Evolutionary conservation across 83 land plant species (phyloP).

Genomic region (Isoetes engelmannii): DNA sequence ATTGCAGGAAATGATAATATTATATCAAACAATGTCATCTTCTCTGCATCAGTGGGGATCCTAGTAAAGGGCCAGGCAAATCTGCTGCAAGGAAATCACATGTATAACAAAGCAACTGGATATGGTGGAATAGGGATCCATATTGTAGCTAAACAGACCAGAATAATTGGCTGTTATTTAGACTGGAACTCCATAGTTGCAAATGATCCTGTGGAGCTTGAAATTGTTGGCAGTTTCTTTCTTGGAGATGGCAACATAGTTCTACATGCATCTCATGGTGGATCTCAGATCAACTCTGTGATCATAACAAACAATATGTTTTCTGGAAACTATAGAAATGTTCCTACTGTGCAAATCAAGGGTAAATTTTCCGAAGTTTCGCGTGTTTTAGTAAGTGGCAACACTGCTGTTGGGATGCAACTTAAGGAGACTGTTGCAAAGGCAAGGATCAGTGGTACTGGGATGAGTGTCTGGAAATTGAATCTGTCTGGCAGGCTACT

Average conservation of each 20-base stretch:
- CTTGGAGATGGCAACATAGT: neutral
- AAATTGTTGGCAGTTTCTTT: neutral
- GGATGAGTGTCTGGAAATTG: neutral
- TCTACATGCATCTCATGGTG: neutral
- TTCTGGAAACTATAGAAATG: neutral
- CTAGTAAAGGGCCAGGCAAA: neutral
- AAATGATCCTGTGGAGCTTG: neutral
- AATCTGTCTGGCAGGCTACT: neutral
- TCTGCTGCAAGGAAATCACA: neutral
- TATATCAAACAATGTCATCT: neutral
- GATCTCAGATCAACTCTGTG: neutral
- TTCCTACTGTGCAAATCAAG: neutral
- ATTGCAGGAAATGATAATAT: slow-evolving; percentile 3
- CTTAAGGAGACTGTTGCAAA: neutral
- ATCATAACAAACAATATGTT: neutral
- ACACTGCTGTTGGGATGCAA: neutral
- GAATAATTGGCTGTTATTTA: neutral
- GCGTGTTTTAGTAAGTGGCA: neutral
- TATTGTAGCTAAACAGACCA: neutral
- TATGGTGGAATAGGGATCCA: neutral
- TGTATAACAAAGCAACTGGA: neutral
- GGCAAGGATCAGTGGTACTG: neutral
- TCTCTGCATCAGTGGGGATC: neutral
- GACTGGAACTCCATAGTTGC: slow-evolving; percentile 1
- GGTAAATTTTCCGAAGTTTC: neutral